phyloP scores from a whole-genome alignment of 495 filamentous ascomycete genomes.

The Lophium mytilinum region DNA sequence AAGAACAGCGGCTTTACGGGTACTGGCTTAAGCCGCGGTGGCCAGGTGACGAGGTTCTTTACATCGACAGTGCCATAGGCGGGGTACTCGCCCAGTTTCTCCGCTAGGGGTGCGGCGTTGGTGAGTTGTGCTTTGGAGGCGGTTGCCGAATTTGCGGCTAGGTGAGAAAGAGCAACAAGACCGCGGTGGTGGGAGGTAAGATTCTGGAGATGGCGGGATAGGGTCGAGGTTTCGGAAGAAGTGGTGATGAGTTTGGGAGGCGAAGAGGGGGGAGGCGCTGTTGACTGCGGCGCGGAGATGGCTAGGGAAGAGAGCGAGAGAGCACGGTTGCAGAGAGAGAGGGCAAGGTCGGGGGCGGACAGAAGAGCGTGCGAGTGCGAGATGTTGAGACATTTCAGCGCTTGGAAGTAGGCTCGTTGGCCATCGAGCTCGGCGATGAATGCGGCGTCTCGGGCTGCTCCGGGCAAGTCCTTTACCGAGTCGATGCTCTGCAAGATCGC shows the following conservation, averaged over 20 bases:
- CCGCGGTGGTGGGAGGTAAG: slow-evolving; percentile 71
- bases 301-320: slow-evolving; percentile 42
- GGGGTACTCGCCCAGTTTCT: slow-evolving; percentile 68
- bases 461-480: slow-evolving; percentile 79
- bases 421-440: slow-evolving; percentile 70
- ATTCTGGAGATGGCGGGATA: slow-evolving; percentile 53
- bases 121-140: slow-evolving; percentile 27
- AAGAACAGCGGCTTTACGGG: slow-evolving; percentile 95
- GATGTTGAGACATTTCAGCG: slow-evolving; percentile 82
- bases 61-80: slow-evolving; percentile 51
- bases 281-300: slow-evolving; percentile 22
- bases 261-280: background rate
- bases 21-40: slow-evolving; percentile 70
- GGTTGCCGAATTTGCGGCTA: slow-evolving; percentile 35
- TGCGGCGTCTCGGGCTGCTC: slow-evolving; percentile 75
- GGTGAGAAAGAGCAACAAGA: slow-evolving; percentile 67
- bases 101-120: slow-evolving; percentile 48
- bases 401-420: slow-evolving; percentile 76
- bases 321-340: slow-evolving; percentile 73
- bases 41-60: slow-evolving; percentile 73
- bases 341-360: slow-evolving; percentile 63
- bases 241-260: slow-evolving; percentile 57
- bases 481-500: slow-evolving; percentile 84
- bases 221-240: slow-evolving; percentile 43
- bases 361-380: slow-evolving; percentile 75